Conservation (phyloP, 1,284 basidiomycete species). For the Neonothopanus nambi region DNA sequence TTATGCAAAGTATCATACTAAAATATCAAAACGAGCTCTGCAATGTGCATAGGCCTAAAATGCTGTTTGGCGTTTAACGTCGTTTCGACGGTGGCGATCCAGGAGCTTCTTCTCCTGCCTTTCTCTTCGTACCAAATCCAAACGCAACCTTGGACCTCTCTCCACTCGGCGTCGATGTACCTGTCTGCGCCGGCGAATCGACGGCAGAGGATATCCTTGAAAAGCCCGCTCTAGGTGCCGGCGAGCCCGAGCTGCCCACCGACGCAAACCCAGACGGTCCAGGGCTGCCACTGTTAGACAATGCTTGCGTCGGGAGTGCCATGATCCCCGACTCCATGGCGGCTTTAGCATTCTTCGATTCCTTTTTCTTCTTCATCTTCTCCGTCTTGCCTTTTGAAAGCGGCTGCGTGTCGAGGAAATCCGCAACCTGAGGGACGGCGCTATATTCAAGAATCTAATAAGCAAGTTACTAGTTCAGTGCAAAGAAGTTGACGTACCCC, state of each 20-base stretch:
- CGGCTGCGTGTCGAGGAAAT: slow-evolving; percentile 77
- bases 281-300: slow-evolving; percentile 48
- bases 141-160: slow-evolving; percentile 75
- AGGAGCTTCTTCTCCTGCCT: slow-evolving; percentile 61
- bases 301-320: slow-evolving; percentile 52
- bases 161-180: slow-evolving; percentile 46
- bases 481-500: slow-evolving; percentile 56
- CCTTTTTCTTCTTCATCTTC: slow-evolving; percentile 73
- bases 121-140: slow-evolving; percentile 75
- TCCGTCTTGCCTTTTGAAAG: slow-evolving; percentile 77
- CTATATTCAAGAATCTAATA: slow-evolving; percentile 37
- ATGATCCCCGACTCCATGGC: slow-evolving; percentile 65
- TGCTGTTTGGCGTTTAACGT: slow-evolving; percentile 26
- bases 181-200: slow-evolving; percentile 42
- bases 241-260: slow-evolving; percentile 52
- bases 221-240: slow-evolving; percentile 73
- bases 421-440: slow-evolving; percentile 76
- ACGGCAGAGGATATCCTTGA: slow-evolving; percentile 68
- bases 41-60: no score
- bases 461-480: not conserved
- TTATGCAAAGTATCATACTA: no score
- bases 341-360: slow-evolving; percentile 43
- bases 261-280: slow-evolving; percentile 39
- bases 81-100: slow-evolving; percentile 45
- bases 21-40: no score